A percentile compares a stretch with the other conserved stretches of the same genome.
Conservation (phyloP, 352 stramenopile genomes). For the Phytophthora aleatoria region DNA sequence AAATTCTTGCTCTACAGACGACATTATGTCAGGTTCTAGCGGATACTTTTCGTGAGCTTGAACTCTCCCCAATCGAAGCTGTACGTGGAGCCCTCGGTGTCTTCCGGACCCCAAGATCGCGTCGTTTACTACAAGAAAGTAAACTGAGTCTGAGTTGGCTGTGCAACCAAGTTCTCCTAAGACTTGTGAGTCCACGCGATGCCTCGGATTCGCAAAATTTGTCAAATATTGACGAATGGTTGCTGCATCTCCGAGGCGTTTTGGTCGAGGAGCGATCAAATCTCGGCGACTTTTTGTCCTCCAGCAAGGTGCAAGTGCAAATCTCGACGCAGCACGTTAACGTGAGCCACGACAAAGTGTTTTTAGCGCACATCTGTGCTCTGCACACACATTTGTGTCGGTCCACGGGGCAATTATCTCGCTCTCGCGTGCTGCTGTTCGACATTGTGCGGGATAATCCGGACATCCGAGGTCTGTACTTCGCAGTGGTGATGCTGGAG, state of each 20-base stretch:
- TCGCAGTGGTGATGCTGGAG: conserved; percentile 41
- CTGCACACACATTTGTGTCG: conserved; percentile 47
- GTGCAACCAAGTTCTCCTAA: conserved; percentile 32
- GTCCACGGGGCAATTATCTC: conserved; percentile 17
- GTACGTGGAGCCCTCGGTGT: conserved; percentile 32
- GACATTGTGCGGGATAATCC: conserved; percentile 46
- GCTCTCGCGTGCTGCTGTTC: conserved; percentile 49
- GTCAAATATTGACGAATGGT: conserved; percentile 33
- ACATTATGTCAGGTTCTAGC: conserved; percentile 32
- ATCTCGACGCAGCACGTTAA: conserved; percentile 5
- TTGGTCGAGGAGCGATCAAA: conserved; percentile 22
- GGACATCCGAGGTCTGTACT: conserved; percentile 53
- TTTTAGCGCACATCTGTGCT: conserved; percentile 47
- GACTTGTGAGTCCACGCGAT: conserved; percentile 7
- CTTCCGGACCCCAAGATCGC: conserved; percentile 34
- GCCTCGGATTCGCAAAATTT: neutral
- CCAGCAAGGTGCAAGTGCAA: conserved; percentile 7
- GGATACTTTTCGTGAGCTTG: conserved; percentile 18
- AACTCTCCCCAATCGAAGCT: conserved; percentile 26
- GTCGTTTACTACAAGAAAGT: conserved; percentile 29
- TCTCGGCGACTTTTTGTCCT: conserved; percentile 19
- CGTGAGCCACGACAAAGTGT: conserved; percentile 44
- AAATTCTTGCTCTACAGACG: conserved; percentile 14
- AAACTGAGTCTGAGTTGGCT: conserved; percentile 32
- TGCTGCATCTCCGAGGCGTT: conserved; percentile 26